phyloP scores from a whole-genome alignment of 164 flowering plant genomes.

The Akebia trifoliata region DNA sequence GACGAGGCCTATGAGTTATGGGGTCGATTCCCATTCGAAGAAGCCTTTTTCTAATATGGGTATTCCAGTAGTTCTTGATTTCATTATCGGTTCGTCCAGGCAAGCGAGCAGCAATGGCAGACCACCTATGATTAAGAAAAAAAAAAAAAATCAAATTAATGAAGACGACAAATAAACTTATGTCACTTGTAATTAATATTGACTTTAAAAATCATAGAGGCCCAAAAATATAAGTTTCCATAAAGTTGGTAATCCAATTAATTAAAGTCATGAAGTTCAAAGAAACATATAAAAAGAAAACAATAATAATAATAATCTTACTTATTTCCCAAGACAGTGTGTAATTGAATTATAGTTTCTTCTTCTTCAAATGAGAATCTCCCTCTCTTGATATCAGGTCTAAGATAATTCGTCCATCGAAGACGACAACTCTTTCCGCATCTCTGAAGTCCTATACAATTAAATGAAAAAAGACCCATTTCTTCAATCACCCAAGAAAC shows the following conservation, averaged over 20 bases:
- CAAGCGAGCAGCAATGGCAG: slow-evolving; percentile 61
- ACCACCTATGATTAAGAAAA: slow-evolving; percentile 43
- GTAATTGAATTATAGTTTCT: slow-evolving; percentile 58
- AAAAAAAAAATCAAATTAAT: neutral
- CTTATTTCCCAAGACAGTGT: slow-evolving; percentile 63
- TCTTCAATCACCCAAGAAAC: neutral
- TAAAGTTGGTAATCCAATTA: too few relatives aligned
- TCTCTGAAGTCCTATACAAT: slow-evolving; percentile 43
- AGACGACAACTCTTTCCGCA: slow-evolving; percentile 82
- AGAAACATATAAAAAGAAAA: neutral
- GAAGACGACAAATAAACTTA: neutral
- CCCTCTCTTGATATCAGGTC: slow-evolving; percentile 75
- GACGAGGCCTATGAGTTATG: slow-evolving; percentile 63
- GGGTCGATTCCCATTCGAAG: slow-evolving; percentile 71
- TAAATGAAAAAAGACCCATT: neutral
- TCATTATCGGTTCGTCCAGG: slow-evolving; percentile 76
- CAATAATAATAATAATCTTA: slow-evolving; percentile 13
- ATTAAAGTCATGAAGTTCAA: too few relatives aligned
- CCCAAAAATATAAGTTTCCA: too few relatives aligned
- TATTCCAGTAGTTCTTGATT: slow-evolving; percentile 77
- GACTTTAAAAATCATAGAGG: too few relatives aligned
- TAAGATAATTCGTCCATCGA: slow-evolving; percentile 67
- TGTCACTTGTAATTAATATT: too few relatives aligned
- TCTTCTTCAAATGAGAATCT: slow-evolving; percentile 65
- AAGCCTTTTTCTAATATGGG: slow-evolving; percentile 58